Evolutionary conservation across 768 basidiomycete genomes (phyloP), one percentile per base, ranked within the genome.

Genomic region (Psilocybe azurescens): DNA sequence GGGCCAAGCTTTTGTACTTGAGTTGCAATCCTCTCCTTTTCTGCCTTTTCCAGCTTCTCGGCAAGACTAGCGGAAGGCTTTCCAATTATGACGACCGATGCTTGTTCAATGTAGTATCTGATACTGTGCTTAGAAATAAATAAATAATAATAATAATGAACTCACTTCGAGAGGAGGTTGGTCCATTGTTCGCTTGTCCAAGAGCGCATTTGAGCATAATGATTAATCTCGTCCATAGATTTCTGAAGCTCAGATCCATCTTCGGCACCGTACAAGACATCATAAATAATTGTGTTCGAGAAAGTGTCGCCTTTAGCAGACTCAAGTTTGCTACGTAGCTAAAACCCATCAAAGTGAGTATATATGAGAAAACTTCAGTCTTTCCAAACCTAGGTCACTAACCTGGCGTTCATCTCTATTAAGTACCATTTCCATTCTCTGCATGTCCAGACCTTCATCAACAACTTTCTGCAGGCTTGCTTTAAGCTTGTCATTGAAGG

Each of bases 281-380:
- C 93, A 38, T 79, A 80, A 66, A 97, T 93, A 58, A 95, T 81
- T 1, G 84, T 84, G 41, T 83, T 80, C 1, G 89, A 88, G 69
- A 96, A 93, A 1, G 88, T 84, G 64, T 94, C 92, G 13, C 91
- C 91, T 69, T 94, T 95, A n/a, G n/a, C n/a, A n/a, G n/a, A n/a
- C n/a, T n/a, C n/a, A n/a, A n/a, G n/a, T n/a, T n/a, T n/a, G n/a
- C n/a, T n/a, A n/a, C n/a, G n/a, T n/a, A n/a, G n/a, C n/a, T n/a
- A n/a, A n/a, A n/a, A n/a, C n/a, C n/a, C n/a, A n/a, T n/a, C n/a
- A n/a, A n/a, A n/a, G n/a, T n/a, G n/a, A n/a, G n/a, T n/a, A n/a
- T n/a, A n/a, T n/a, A n/a, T n/a, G n/a, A n/a, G n/a, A n/a, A n/a
- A n/a, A n/a, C n/a, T n/a, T n/a, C n/a, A n/a, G n/a, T n/a, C n/a